Evolutionary conservation across 2,329 filamentous ascomycete species (phyloP).

Genomic region (Endoconidiophora polonica): DNA sequence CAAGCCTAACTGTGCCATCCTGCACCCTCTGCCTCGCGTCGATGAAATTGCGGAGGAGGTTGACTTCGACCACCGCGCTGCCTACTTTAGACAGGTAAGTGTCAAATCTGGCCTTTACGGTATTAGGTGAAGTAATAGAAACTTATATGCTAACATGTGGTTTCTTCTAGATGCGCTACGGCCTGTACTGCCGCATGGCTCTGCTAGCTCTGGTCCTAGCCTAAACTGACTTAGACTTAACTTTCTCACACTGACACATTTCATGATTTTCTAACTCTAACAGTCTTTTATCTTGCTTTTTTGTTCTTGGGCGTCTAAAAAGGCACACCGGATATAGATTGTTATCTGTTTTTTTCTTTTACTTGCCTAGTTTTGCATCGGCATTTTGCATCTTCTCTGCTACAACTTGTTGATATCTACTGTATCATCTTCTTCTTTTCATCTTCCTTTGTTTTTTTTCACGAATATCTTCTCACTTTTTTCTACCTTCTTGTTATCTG

Average conservation of each 20-base stretch:
- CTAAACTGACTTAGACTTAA: slow-evolving; percentile 9
- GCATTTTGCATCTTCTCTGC: no score
- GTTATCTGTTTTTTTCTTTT: neutral
- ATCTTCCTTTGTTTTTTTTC: no score
- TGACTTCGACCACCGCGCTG: slow-evolving; percentile 89
- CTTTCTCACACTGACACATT: neutral
- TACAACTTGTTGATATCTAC: no score
- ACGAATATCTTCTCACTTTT: neutral
- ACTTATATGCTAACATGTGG: slow-evolving; percentile 1
- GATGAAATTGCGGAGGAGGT: slow-evolving; percentile 89
- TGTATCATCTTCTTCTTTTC: no score
- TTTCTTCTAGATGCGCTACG: slow-evolving; percentile 69
- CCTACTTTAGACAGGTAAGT: slow-evolving; percentile 97
- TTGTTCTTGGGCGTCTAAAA: slow-evolving; percentile 1
- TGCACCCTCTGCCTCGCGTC: slow-evolving; percentile 91
- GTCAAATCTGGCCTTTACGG: no score
- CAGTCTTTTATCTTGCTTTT: slow-evolving; percentile 10
- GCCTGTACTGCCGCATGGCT: slow-evolving; percentile 95
- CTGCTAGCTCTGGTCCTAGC: slow-evolving; percentile 80
- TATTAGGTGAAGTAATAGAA: neutral
- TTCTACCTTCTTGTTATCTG: no score
- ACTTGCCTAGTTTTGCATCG: neutral
- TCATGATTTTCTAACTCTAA: slow-evolving; percentile 1
- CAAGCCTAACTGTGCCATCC: slow-evolving; percentile 82
- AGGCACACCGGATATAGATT: neutral